A percentile compares a stretch with the other conserved stretches of the same genome.
phyloP scores from a whole-genome alignment of 208 protist species.

The Angomonas deanei region DNA sequence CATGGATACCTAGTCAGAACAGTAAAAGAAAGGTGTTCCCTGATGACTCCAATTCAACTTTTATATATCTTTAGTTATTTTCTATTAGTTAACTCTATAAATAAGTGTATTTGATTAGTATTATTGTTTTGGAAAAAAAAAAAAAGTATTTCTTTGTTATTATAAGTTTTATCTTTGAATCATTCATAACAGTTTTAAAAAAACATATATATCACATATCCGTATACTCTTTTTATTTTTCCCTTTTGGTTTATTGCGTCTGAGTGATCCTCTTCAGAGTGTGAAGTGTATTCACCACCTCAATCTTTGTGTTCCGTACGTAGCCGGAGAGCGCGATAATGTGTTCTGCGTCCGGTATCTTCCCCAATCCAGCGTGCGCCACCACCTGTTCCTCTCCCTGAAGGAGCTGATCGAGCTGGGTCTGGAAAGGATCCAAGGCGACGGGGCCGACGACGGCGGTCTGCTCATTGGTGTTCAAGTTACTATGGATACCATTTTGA shows the following conservation, averaged over 20 bases:
- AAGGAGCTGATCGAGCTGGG: neutral
- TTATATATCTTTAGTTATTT: neutral
- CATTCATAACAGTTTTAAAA: neutral
- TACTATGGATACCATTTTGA: too few relatives aligned
- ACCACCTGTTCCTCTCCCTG: neutral
- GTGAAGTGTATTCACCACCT: slow-evolving; percentile 68
- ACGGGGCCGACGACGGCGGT: neutral
- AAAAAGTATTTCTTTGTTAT: neutral
- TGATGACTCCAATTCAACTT: too few relatives aligned
- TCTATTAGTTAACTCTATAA: neutral
- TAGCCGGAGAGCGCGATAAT: slow-evolving; percentile 9
- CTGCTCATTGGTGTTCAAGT: neutral
- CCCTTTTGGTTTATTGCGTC: neutral
- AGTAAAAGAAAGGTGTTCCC: too few relatives aligned
- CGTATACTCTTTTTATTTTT: slow-evolving; percentile 5
- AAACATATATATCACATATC: too few relatives aligned
- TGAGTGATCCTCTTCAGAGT: slow-evolving; percentile 22
- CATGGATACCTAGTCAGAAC: too few relatives aligned
- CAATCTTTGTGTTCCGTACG: slow-evolving; percentile 71
- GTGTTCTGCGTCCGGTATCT: neutral
- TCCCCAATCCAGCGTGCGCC: neutral
- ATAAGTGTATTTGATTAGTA: neutral
- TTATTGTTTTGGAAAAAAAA: neutral
- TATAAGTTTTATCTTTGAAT: neutral
- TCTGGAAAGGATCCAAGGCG: neutral